A percentile compares a stretch with the other conserved stretches of the same genome.
phyloP scores from a whole-genome alignment of 108 stramenopile genomes.

The Licmophora abbreviata region DNA sequence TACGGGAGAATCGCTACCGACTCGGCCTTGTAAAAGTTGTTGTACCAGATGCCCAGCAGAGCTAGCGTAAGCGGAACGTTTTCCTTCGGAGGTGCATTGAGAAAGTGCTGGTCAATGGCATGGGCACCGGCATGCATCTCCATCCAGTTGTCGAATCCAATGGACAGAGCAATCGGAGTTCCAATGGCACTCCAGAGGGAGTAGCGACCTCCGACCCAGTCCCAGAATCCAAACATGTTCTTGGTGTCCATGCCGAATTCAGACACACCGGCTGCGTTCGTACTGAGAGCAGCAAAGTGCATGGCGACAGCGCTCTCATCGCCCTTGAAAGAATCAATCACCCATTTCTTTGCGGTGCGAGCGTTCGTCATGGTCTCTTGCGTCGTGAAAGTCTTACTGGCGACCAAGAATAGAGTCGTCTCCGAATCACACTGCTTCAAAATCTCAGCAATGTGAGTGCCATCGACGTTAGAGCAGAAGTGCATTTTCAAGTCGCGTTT shows the following conservation, averaged over 20 bases:
- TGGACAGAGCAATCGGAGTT: slow-evolving; percentile 89
- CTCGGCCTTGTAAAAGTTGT: slow-evolving; percentile 92
- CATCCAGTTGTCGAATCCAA: slow-evolving; percentile 84
- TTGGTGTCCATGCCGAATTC: slow-evolving; percentile 87
- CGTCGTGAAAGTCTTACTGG: slow-evolving; percentile 96
- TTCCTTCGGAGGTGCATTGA: slow-evolving; percentile 76
- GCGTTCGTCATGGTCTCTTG: slow-evolving; percentile 99
- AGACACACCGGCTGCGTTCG: slow-evolving; percentile 52
- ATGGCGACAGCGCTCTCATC: slow-evolving; percentile 71
- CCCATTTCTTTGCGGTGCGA: slow-evolving; percentile 86
- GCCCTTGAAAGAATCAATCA: slow-evolving; percentile 55
- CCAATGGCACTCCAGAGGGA: slow-evolving; percentile 83
- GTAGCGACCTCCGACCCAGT: slow-evolving; percentile 98
- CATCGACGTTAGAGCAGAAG: slow-evolving; percentile 97
- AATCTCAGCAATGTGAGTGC: slow-evolving; percentile 90
- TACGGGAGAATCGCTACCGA: slow-evolving; percentile 93
- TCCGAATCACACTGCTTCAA: slow-evolving; percentile 81
- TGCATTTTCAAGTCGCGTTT: slow-evolving; percentile 80
- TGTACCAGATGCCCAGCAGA: slow-evolving; percentile 96
- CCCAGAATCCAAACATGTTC: slow-evolving; percentile 98
- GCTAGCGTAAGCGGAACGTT: slow-evolving; percentile 96
- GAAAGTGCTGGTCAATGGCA: slow-evolving; percentile 97
- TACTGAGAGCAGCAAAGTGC: slow-evolving; percentile 91
- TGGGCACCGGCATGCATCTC: slow-evolving; percentile 95
- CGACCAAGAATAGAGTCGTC: slow-evolving; percentile 85